Base-by-base conservation (phyloP, 2,329 filamentous ascomycete species). In the Colletotrichum endophyticum region DNA sequence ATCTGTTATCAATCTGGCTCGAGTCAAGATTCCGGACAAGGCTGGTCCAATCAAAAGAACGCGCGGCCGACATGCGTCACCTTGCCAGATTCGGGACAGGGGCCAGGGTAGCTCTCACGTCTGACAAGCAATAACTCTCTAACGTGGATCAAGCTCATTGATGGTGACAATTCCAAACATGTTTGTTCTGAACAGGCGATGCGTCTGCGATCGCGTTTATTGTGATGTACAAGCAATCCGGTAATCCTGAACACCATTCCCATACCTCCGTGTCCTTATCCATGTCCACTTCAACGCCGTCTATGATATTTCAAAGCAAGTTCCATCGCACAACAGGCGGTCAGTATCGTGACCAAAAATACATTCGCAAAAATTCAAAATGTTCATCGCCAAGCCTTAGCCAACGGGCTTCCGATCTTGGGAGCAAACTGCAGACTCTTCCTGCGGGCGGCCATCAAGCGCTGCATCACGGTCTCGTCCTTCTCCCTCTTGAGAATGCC, bases 341-440 rank as follows among this genome's bases (percentile, higher is more conserved):
- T n/a, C 16, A 44, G 19, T 53, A 53, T 49, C 19, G 13, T 49
- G 34, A 27, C 57, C 34, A 15, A 32, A 16, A 64, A n/a, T 5
- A 61, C n/a, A 49, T 64, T 28, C 22, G 25, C 16, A 39, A 36
- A 62, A 28, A 36, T 12, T 22, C 34, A 53, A 22, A 34, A 28
- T 15, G n/a, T 32, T 36, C 64, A 85, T 59, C 82, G 84, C 91
- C 90, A 92, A 30, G 88, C 86, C 80, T 88, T 91, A 30, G 91
- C 89, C 79, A 96, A 85, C 3, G 94, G 95, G 83, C 94, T 96
- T 22, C 91, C 93, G 74, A 95, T 86, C 85, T 94, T 94, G 34
- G 94, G 95, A 36, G 94, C 94, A 86, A 93, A 95, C 81, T 95
- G 94, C 83, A 95, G 83, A 81, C 94, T 96, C 90, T 95, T 95